These are phyloP conservation scores for Xylariaceae sp. DNA, from an alignment of 2,329 filamentous ascomycete species.

Conservation along the genomic window DNA sequence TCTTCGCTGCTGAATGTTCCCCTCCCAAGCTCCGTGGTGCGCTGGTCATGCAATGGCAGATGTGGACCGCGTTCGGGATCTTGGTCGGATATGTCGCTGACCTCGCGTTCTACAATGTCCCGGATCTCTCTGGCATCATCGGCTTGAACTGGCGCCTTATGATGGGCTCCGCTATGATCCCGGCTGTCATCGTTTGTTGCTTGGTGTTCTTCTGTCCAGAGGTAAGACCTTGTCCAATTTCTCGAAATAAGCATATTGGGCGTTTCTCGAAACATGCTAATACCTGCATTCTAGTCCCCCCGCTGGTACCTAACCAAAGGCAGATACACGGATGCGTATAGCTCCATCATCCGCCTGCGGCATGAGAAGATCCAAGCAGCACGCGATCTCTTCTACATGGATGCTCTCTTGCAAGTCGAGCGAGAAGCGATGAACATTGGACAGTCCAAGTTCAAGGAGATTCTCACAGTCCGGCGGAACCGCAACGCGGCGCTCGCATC, in stretches of 20 bases:
- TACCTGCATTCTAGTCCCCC: slow-evolving; percentile 20
- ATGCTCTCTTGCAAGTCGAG: slow-evolving; percentile 56
- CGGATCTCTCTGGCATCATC: slow-evolving; percentile 46
- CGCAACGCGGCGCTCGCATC: slow-evolving; percentile 58
- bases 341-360: slow-evolving; percentile 43
- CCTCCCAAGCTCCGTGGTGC: slow-evolving; percentile 62
- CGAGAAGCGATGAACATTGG: slow-evolving; percentile 46
- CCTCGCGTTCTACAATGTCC: slow-evolving; percentile 56
- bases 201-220: slow-evolving; percentile 44
- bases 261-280: slow-evolving; percentile 12
- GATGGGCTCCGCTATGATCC: slow-evolving; percentile 64
- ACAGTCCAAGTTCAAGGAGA: slow-evolving; percentile 49
- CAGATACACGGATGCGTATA: slow-evolving; percentile 44
- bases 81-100: slow-evolving; percentile 58
- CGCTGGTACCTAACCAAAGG: slow-evolving; percentile 44
- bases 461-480: slow-evolving; percentile 59
- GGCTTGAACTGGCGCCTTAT: slow-evolving; percentile 66
- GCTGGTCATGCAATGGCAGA: slow-evolving; percentile 70
- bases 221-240: slow-evolving; percentile 33
- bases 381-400: slow-evolving; percentile 53
- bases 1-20: slow-evolving; percentile 66
- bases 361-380: slow-evolving; percentile 51
- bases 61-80: slow-evolving; percentile 51
- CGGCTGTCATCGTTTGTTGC: slow-evolving; percentile 52
- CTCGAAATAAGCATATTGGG: neutral